Evolutionary conservation across 2,329 filamentous ascomycete species (phyloP), one percentile per base, ranked within the genome.

Genomic region (Anthostomella pinea): DNA sequence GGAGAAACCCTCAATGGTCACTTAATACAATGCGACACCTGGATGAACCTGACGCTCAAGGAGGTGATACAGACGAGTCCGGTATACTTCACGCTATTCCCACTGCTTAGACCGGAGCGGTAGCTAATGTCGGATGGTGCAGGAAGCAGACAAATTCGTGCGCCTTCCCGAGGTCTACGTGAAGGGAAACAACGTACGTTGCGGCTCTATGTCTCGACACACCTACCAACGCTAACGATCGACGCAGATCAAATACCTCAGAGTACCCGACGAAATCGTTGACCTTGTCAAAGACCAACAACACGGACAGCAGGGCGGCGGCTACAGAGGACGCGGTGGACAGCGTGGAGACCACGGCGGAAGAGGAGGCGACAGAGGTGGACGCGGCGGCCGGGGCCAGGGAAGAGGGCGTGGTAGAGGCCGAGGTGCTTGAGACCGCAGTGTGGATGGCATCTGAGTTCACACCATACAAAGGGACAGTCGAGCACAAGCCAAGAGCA

Each of bases 1-100:
- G 71, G 72, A 46, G 65, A 98, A 68, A 97, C 93, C 0, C 78
- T 98, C 43, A 98, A 97, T 68, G 93, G 93, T 46, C 89, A 96
- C 60, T 74, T 98, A 41, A 85, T 96, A 64, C 88, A 85, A 65
- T 98, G 91, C 80, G 93, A 98, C 65, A 98, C 91, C 31, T 98
- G 93, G 89, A 98, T 98, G 93, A 98, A 98, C 69, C 72, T 98
- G 53, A 97, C 91, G 2, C 69, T 98, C 51, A 95, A 93, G 66
- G 93, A 97, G 65, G 94, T 98, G 15, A 87, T 97, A 22, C 91
- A 97, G 67, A 97, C 93, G 13, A 95, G 85, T 60, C 83, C 91
- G 16, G 81, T 85, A 66, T 33, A 73, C 52, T 14, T 19, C 37
- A 6, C 13, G 13, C 23, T 13, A 10, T 11, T 7, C 16, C 9